These are phyloP conservation scores for Trichosporon inkin DNA, from an alignment of 1,284 basidiomycete genomes.

Conservation along the genomic window DNA sequence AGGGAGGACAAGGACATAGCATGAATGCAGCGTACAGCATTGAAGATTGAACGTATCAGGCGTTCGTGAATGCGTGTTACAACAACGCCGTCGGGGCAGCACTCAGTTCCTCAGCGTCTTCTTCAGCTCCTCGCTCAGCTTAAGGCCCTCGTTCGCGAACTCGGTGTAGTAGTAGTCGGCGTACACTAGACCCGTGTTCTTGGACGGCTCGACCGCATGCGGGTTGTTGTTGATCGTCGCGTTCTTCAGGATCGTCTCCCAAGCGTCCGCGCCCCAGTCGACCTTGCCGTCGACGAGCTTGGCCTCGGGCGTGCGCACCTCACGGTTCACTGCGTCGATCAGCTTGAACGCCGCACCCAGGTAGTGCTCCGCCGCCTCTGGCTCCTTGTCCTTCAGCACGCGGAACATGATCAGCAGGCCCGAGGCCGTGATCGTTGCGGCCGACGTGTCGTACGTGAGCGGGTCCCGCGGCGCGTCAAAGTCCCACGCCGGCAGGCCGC, in stretches of 20 bases:
- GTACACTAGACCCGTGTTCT: conserved; percentile 31
- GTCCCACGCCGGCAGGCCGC: conserved; percentile 42
- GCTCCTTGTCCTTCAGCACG: conserved; percentile 25
- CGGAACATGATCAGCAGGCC: conserved; percentile 37
- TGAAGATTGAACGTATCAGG: too few relatives aligned
- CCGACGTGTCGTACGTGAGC: conserved; percentile 39
- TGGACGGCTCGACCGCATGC: conserved; percentile 19
- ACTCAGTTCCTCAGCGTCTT: neutral
- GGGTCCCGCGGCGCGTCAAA: conserved; percentile 37
- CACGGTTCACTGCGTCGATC: conserved; percentile 25
- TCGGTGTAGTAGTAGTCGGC: conserved; percentile 40
- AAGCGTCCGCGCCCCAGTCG: conserved; percentile 38
- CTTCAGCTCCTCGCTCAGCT: conserved; percentile 21
- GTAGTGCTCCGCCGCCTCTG: conserved; percentile 30
- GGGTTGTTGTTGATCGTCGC: conserved; percentile 40
- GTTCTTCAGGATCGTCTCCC: conserved; percentile 44
- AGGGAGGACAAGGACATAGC: too few relatives aligned
- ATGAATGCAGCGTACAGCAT: too few relatives aligned
- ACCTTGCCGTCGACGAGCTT: conserved; percentile 25
- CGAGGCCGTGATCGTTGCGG: conserved; percentile 32
- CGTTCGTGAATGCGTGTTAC: too few relatives aligned
- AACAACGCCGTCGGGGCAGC: neutral
- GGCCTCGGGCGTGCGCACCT: conserved; percentile 28
- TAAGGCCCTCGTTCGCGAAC: conserved; percentile 40
- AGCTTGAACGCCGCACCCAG: conserved; percentile 30